Conservation (phyloP, 2,329 filamentous ascomycete species). For the Beauveria rudraprayagi region DNA sequence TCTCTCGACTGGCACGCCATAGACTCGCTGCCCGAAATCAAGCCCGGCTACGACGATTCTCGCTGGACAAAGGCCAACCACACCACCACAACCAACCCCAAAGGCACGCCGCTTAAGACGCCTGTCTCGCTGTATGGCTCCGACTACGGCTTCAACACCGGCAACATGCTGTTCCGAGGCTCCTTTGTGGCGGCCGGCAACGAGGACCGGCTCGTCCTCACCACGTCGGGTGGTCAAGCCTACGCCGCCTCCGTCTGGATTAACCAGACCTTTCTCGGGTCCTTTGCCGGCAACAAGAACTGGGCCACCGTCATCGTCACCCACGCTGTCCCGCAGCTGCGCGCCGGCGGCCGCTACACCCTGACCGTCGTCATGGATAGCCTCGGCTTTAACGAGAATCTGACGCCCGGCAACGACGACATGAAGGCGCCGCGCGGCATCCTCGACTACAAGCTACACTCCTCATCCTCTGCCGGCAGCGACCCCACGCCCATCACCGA, state of each 20-base stretch:
- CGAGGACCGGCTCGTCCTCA: slow-evolving; percentile 48
- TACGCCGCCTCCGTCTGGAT: slow-evolving; percentile 64
- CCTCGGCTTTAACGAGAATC: slow-evolving; percentile 63
- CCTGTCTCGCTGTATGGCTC: slow-evolving; percentile 58
- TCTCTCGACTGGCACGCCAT: slow-evolving; percentile 59
- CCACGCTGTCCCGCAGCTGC: slow-evolving; percentile 47
- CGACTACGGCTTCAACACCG: slow-evolving; percentile 68
- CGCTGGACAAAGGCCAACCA: slow-evolving; percentile 55
- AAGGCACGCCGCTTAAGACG: slow-evolving; percentile 46
- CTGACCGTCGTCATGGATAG: slow-evolving; percentile 66
- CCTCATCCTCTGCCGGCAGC: slow-evolving; percentile 35
- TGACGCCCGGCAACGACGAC: slow-evolving; percentile 46
- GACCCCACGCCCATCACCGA: slow-evolving; percentile 27
- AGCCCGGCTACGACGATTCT: slow-evolving; percentile 57
- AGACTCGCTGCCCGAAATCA: slow-evolving; percentile 64
- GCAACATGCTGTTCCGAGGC: slow-evolving; percentile 61
- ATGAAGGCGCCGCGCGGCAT: slow-evolving; percentile 59
- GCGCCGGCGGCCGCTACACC: slow-evolving; percentile 44
- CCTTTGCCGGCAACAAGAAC: slow-evolving; percentile 49
- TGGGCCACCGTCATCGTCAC: slow-evolving; percentile 44
- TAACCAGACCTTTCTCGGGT: slow-evolving; percentile 54
- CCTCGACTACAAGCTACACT: slow-evolving; percentile 46
- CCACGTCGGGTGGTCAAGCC: slow-evolving; percentile 57
- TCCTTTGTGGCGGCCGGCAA: slow-evolving; percentile 56
- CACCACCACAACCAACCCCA: slow-evolving; percentile 51